Evolutionary conservation across 768 basidiomycete species (phyloP).

Genomic region (Rhodotorula sphaerocarpa): DNA sequence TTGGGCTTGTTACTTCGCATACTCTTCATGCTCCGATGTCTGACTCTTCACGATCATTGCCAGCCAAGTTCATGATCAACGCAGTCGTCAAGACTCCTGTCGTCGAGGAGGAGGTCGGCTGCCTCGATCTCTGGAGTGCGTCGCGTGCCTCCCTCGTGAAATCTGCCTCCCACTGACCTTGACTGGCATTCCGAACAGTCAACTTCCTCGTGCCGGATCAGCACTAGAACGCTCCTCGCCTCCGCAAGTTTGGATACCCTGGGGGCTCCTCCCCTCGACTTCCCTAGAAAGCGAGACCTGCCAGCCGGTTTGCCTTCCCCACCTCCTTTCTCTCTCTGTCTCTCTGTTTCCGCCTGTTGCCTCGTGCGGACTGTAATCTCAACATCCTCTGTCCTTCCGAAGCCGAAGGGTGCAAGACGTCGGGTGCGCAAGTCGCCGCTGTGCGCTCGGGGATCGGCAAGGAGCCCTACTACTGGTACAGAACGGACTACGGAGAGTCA

Average conservation of each 20-base stretch:
- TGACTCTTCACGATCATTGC: too few relatives aligned
- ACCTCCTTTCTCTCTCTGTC: neutral
- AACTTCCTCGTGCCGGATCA: constrained; percentile 36
- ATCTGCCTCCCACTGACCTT: too few relatives aligned
- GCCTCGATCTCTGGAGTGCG: constrained; percentile 69
- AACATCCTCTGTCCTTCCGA: neutral
- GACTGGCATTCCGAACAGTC: constrained; percentile 12
- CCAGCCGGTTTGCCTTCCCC: neutral
- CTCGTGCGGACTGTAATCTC: neutral
- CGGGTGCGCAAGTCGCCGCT: too few relatives aligned
- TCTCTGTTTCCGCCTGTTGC: neutral
- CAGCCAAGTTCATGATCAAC: constrained; percentile 74
- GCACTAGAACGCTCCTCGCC: neutral
- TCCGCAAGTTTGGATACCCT: neutral
- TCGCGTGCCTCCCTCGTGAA: constrained; percentile 46
- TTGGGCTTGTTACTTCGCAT: constrained; percentile 34
- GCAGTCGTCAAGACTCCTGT: constrained; percentile 62
- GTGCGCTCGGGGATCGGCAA: too few relatives aligned
- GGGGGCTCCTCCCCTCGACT: neutral
- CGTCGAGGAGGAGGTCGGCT: constrained; percentile 71
- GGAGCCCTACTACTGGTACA: too few relatives aligned
- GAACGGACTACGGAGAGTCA: too few relatives aligned
- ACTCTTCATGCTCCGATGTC: neutral
- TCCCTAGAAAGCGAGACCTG: too few relatives aligned
- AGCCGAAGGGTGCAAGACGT: too few relatives aligned